These are phyloP conservation scores for Xylariomycetidae sp. DNA, from an alignment of 2,329 filamentous ascomycete genomes.

Conservation along the genomic window DNA sequence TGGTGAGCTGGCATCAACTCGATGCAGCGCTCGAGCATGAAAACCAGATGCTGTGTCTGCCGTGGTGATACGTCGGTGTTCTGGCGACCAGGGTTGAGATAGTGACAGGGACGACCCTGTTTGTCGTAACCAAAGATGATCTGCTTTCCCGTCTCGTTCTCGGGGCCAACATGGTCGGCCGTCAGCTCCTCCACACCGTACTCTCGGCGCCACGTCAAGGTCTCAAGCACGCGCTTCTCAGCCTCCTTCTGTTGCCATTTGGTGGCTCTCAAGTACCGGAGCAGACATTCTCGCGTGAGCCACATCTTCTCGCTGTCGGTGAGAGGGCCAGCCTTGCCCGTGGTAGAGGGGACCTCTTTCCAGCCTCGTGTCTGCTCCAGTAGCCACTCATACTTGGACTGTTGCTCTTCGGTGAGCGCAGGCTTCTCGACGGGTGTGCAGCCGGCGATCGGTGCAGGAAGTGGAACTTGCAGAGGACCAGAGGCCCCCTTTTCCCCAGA, in stretches of 20 bases:
- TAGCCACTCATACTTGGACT: conserved; percentile 73
- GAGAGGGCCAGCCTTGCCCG: conserved; percentile 57
- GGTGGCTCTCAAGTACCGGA: conserved; percentile 87
- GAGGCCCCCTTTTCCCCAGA: conserved; percentile 19
- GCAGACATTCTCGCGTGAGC: conserved; percentile 84
- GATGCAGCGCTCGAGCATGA: conserved; percentile 86
- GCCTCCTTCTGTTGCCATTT: conserved; percentile 80
- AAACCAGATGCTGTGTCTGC: conserved; percentile 91
- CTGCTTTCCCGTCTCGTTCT: conserved; percentile 97
- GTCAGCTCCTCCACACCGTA: conserved; percentile 78
- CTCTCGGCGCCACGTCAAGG: conserved; percentile 82
- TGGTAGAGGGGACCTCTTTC: conserved; percentile 56
- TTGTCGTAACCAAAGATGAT: conserved; percentile 84
- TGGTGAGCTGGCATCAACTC: conserved; percentile 83
- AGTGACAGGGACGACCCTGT: conserved; percentile 78
- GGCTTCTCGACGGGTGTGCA: conserved; percentile 51
- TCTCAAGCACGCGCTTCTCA: conserved; percentile 71
- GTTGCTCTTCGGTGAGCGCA: conserved; percentile 67
- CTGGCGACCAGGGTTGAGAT: conserved; percentile 82
- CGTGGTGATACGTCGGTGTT: conserved; percentile 83
- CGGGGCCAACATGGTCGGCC: conserved; percentile 80
- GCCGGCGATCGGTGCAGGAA: conserved; percentile 49
- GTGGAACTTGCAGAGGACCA: conserved; percentile 43
- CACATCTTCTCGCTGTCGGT: conserved; percentile 79
- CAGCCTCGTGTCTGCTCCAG: conserved; percentile 65